Evolutionary conservation across 495 filamentous ascomycete genomes (phyloP), one percentile per base, ranked within the genome.

Genomic region (Clavariopsis aquatica): DNA sequence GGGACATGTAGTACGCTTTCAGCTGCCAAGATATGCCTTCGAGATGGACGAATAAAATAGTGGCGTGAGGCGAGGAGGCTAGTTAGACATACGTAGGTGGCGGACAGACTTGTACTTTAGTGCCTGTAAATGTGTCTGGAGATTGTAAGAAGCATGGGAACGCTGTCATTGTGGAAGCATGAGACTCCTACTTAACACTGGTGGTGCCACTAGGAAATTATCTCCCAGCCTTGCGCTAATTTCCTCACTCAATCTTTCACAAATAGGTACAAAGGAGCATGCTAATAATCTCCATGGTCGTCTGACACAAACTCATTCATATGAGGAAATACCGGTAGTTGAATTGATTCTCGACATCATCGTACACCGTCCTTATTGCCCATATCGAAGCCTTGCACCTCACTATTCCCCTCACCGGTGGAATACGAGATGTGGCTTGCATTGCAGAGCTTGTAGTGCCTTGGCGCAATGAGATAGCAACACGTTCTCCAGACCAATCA

Each of bases 21-120:
- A 56, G 52, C 52, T 56, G 52, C 52, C 52, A 56, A 56, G 52
- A 10, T 19, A 29, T 53, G 29, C 23, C 1, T 6, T 23, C 22
- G 17, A n/a, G 52, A 10, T 23, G 29, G 23, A 26, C 52, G 52
- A 56, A 56, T 56, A 15, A 15, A 4, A 49, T 19, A 23, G 47
- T 15, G 4, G 19, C 47, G 12, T 49, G 47, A 49, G 9, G 12
- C 9, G 4, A 17, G 13, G 15, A 17, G 20, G n/a, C 26, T 47
- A 4, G 43, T 23, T 47, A 47, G 15, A n/a, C 31, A 34, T 5
- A 34, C 12, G 31, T 34, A 34, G 5, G 31, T 5, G 12, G 6
- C 5, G 12, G 31, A 12, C 31, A 12, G 12, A 34, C 31, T 6
- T 34, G 31, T 34, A 34, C 31, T 12, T 34, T 34, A 12, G 13